These are phyloP conservation scores for Iberis pinnata DNA, from an alignment of 345 rosid genomes.

Conservation along the genomic window DNA sequence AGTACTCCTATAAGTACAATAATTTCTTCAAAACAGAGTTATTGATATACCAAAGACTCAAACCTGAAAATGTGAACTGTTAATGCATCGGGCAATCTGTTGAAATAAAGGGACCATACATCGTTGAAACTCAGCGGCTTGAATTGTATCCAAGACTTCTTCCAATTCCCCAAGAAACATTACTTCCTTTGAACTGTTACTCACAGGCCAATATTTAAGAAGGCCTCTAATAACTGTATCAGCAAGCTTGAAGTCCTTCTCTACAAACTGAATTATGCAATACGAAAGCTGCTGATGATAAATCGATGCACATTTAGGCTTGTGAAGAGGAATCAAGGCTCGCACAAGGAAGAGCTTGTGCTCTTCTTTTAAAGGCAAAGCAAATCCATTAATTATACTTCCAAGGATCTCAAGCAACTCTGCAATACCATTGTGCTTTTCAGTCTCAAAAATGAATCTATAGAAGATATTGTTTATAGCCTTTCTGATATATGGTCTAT, in stretches of 20 bases:
- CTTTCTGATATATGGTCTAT: constrained; percentile 75
- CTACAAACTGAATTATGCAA: constrained; percentile 80
- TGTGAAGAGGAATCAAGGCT: constrained; percentile 79
- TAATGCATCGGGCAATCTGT: constrained; percentile 65
- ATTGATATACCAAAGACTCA: background rate
- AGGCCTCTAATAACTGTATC: constrained; percentile 74
- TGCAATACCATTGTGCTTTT: constrained; percentile 78
- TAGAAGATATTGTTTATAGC: constrained; percentile 75
- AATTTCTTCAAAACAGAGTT: background rate
- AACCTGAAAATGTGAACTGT: constrained; percentile 86
- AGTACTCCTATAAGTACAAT: background rate
- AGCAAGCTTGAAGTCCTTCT: constrained; percentile 79
- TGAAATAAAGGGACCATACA: constrained; percentile 78
- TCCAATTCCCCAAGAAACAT: constrained; percentile 79
- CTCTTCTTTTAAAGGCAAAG: constrained; percentile 80
- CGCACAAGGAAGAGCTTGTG: constrained; percentile 87
- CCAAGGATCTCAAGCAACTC: constrained; percentile 78
- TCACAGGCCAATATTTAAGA: constrained; percentile 78
- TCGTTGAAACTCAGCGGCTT: constrained; percentile 75
- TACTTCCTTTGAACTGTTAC: constrained; percentile 85
- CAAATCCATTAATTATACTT: constrained; percentile 85
- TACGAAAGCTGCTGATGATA: constrained; percentile 80
- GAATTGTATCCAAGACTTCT: constrained; percentile 88
- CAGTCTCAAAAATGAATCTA: constrained; percentile 73
- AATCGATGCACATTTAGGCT: constrained; percentile 62